Conservation (phyloP, 2,329 filamentous ascomycete species). For the Ophiostoma quercus region DNA sequence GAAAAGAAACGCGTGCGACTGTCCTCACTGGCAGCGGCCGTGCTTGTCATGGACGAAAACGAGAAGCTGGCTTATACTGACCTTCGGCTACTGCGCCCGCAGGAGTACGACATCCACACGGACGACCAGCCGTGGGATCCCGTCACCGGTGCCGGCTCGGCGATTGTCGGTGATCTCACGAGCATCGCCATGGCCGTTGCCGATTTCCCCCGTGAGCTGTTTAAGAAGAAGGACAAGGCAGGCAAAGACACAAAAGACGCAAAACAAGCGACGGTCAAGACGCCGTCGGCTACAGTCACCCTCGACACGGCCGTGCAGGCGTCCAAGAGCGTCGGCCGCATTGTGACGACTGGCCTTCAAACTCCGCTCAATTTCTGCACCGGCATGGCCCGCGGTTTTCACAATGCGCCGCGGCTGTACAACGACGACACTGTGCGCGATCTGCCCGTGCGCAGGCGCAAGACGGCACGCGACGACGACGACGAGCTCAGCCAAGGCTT, state of each 20-base stretch:
- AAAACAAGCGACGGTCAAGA: not conserved
- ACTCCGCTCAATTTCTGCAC: constrained; percentile 81
- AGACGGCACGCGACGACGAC: constrained; percentile 46
- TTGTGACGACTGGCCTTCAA: constrained; percentile 69
- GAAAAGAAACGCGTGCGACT: constrained; percentile 35
- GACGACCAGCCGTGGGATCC: constrained; percentile 76
- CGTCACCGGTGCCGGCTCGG: constrained; percentile 68
- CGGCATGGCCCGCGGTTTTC: constrained; percentile 77
- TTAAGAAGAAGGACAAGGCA: not conserved
- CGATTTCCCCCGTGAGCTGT: constrained; percentile 59
- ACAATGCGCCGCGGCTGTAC: constrained; percentile 80
- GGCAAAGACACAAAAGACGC: constrained; percentile 24
- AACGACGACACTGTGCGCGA: constrained; percentile 73
- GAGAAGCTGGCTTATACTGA: constrained; percentile 60
- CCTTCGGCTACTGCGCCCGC: constrained; percentile 55
- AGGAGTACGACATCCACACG: constrained; percentile 62
- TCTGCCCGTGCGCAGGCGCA: not conserved
- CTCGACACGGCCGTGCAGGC: constrained; percentile 22
- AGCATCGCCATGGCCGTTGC: constrained; percentile 77
- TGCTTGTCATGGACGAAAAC: constrained; percentile 59
- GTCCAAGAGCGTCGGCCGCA: constrained; percentile 52
- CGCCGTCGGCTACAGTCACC: constrained; percentile 5
- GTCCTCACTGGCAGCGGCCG: constrained; percentile 65
- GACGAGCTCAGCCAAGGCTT: not conserved
- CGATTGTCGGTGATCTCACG: constrained; percentile 75